phyloP scores from a whole-genome alignment of 2,329 filamentous ascomycete genomes.

The Cercospora sp. region DNA sequence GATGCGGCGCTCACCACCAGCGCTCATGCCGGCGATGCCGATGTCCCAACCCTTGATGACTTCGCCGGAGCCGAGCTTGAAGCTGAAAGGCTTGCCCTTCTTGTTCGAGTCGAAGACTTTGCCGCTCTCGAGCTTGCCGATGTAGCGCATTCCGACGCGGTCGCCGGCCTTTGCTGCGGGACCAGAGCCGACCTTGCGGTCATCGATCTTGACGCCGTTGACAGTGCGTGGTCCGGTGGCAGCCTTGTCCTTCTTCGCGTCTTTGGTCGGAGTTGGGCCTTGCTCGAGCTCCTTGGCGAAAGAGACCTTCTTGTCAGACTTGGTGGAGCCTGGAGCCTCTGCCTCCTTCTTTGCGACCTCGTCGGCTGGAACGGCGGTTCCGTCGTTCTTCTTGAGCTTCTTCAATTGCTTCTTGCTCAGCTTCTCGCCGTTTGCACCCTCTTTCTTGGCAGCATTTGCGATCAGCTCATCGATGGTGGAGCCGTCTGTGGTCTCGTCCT shows the following conservation, averaged over 20 bases:
- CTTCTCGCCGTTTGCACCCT: slow-evolving; percentile 64
- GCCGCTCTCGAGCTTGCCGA: slow-evolving; percentile 85
- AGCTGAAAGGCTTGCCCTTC: slow-evolving; percentile 95
- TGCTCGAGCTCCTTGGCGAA: slow-evolving; percentile 99
- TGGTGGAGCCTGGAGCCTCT: slow-evolving; percentile 52
- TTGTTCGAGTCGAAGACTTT: slow-evolving; percentile 98
- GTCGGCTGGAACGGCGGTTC: slow-evolving; percentile 62
- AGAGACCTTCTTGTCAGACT: slow-evolving; percentile 91
- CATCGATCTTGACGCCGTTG: slow-evolving; percentile 87
- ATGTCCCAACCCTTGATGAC: slow-evolving; percentile 99
- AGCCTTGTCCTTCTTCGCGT: slow-evolving; percentile 49
- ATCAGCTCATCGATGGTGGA: slow-evolving; percentile 77
- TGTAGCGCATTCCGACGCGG: slow-evolving; percentile 92
- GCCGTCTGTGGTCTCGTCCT: slow-evolving; percentile 61
- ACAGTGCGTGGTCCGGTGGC: slow-evolving; percentile 73
- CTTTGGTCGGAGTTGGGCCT: slow-evolving; percentile 75
- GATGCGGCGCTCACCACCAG: slow-evolving; percentile 89
- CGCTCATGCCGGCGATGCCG: slow-evolving; percentile 86
- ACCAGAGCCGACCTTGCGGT: slow-evolving; percentile 88
- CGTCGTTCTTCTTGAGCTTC: slow-evolving; percentile 98
- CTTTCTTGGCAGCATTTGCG: slow-evolving; percentile 63
- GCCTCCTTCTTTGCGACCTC: slow-evolving; percentile 57
- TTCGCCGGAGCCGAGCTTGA: slow-evolving; percentile 90
- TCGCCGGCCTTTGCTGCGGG: slow-evolving; percentile 86
- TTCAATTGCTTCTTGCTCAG: slow-evolving; percentile 96